Base-by-base conservation (phyloP, 257 asterid species). In the Verbascum thapsus region DNA sequence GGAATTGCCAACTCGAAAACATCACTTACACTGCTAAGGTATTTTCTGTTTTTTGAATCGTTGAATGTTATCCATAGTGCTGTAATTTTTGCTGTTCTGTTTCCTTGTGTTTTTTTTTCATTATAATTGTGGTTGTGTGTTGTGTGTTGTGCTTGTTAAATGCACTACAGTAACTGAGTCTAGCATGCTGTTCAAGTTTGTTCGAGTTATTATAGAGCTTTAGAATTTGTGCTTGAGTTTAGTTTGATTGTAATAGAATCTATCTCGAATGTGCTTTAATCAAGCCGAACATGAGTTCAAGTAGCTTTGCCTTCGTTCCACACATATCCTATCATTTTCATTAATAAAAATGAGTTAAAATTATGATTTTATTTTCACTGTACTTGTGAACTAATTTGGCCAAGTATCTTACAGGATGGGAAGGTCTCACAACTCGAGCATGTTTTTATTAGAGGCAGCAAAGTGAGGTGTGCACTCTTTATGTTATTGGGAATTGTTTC, bases 361-460 rank as follows among this genome's bases (percentile, higher is more conserved):
- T n/a, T n/a, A n/a, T n/a, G n/a, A n/a, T n/a, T n/a, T n/a, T 20
- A 17, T 37, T 40, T 49, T 23, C 16, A 45, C 35, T 41, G 22
- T 6, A 10, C 8, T 26, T 26, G 54, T 13, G 30, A 8, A 19
- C 53, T 64, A 1, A 52, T 48, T 30, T 45, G 44, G 39, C 53
- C 38, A 18, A 38, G 20, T 17, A 1, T 69, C 8, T 42, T 57
- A 38, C 75, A 82, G 94, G 94, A 85, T 56, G 94, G 94, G 30
- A 85, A 76, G 49, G 82, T 80, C 64, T 80, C 90, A 4, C 88
- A 78, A 56, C 85, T 85, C 20, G 94, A 85, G 73, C 94, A 82
- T 51, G 94, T 85, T 52, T 85, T 85, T 68, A 80, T 83, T 45
- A 77, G 94, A 19, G 94, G 94, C 44, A 82, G 87, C 78, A 85